Evolutionary conservation across 345 rosid genomes (phyloP).

Genomic region (Euphorbia pulcherrima): DNA sequence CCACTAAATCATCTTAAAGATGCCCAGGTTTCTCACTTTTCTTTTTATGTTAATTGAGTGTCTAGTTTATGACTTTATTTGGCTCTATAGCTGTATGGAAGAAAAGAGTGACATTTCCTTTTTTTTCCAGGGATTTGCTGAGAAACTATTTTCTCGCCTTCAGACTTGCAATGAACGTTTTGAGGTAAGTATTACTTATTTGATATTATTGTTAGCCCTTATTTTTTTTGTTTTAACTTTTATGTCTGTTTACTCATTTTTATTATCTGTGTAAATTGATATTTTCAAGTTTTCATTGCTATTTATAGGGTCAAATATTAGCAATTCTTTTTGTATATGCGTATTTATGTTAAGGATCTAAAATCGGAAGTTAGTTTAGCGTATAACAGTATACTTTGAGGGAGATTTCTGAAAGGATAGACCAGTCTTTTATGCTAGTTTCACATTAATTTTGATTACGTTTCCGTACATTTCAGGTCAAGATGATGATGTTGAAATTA

Average conservation of each 20-base stretch:
- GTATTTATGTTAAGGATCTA: neutral
- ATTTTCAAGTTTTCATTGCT: neutral
- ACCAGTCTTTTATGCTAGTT: neutral
- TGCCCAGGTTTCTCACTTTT: conserved; percentile 58
- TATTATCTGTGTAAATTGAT: neutral
- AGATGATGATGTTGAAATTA: conserved; percentile 88
- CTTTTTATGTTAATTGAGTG: neutral
- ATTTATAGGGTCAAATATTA: conserved; percentile 1
- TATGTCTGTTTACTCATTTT: neutral
- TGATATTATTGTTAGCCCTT: conserved; percentile 1
- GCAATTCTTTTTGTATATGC: neutral
- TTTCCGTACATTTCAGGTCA: conserved; percentile 50
- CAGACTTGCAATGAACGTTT: conserved; percentile 80
- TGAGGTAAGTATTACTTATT: conserved; percentile 50
- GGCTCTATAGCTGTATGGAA: neutral
- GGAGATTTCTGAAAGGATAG: neutral
- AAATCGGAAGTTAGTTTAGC: neutral
- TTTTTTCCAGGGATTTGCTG: conserved; percentile 75
- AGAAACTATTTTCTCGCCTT: conserved; percentile 79
- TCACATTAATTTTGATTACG: neutral
- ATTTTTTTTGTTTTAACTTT: conserved; percentile 2
- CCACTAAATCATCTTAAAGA: conserved; percentile 83
- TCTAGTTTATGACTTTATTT: neutral
- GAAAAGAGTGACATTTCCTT: conserved; percentile 3
- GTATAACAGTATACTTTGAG: neutral